Percentiles rank a stretch among this genome's conserved stretches.
These are phyloP conservation scores for Talaromyces sp. DNA, from an alignment of 2,329 filamentous ascomycete species.

Conservation along the genomic window DNA sequence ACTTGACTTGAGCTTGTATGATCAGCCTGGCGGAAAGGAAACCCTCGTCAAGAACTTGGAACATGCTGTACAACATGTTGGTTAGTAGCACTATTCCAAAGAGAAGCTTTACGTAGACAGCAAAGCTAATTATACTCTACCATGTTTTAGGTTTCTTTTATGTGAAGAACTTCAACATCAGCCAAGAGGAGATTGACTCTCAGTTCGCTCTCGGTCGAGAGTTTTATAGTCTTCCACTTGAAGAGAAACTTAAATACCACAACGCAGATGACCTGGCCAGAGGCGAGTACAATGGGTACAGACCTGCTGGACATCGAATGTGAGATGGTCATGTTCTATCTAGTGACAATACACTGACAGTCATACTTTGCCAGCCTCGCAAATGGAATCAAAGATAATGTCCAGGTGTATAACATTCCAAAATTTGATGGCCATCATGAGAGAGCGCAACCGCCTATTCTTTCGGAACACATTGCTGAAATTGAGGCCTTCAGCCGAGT, in stretches of 20 bases:
- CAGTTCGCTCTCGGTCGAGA: constrained; percentile 58
- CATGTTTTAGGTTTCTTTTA: constrained; percentile 53
- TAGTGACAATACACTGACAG: not conserved
- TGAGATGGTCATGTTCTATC: constrained; percentile 12
- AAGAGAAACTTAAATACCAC: constrained; percentile 56
- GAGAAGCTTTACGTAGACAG: not conserved
- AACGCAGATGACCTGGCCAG: constrained; percentile 40
- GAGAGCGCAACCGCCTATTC: constrained; percentile 42
- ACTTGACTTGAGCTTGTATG: constrained; percentile 52
- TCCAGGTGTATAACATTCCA: constrained; percentile 57
- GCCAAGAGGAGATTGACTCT: constrained; percentile 54
- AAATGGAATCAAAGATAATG: constrained; percentile 48
- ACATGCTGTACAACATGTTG: constrained; percentile 47
- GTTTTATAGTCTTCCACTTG: constrained; percentile 51
- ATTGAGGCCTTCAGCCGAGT: constrained; percentile 49
- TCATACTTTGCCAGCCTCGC: constrained; percentile 19
- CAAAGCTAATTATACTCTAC: constrained; percentile 15
- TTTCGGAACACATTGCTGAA: constrained; percentile 47
- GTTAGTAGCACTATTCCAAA: constrained; percentile 14
- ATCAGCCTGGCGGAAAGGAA: constrained; percentile 51
- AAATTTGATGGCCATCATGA: constrained; percentile 49
- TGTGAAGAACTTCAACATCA: constrained; percentile 58
- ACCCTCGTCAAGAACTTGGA: constrained; percentile 50
- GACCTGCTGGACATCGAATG: constrained; percentile 41
- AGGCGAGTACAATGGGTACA: constrained; percentile 55